Evolutionary conservation across 257 asterid species (phyloP).

Genomic region (Solanum pennellii): DNA sequence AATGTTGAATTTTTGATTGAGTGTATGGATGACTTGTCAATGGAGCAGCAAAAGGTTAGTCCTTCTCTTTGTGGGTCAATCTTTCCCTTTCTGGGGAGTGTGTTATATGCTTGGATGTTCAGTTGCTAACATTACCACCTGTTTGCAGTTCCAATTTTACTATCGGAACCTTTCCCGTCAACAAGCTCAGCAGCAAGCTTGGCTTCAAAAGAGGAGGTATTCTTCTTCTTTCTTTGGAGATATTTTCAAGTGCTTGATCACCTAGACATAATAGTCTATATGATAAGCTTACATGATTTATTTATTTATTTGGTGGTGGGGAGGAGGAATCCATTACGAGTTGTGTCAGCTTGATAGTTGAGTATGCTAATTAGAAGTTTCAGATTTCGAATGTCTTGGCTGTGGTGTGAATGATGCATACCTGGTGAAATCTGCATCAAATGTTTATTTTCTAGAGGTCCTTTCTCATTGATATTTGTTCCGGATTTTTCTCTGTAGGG

Average conservation of each 20-base stretch:
- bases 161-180: constrained; percentile 92
- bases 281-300: background rate
- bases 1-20: constrained; percentile 83
- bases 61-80: background rate
- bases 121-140: background rate
- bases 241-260: background rate
- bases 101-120: background rate
- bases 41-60: constrained; percentile 89
- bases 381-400: background rate
- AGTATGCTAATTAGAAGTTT: background rate
- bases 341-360: background rate
- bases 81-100: background rate
- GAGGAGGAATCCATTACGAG: background rate
- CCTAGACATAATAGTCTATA: background rate
- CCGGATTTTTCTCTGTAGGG: constrained; percentile 26
- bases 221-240: background rate
- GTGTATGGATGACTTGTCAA: constrained; percentile 95
- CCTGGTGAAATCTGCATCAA: background rate
- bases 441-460: background rate
- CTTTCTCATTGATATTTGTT: background rate
- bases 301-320: background rate
- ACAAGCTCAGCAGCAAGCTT: constrained; percentile 92
- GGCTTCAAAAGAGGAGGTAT: constrained; percentile 97
- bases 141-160: constrained; percentile 76
- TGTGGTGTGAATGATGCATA: background rate